Evolutionary conservation across 2,329 filamentous ascomycete genomes (phyloP), one percentile per base, ranked within the genome.

Genomic region (Chrysoporthe deuterocubensis): DNA sequence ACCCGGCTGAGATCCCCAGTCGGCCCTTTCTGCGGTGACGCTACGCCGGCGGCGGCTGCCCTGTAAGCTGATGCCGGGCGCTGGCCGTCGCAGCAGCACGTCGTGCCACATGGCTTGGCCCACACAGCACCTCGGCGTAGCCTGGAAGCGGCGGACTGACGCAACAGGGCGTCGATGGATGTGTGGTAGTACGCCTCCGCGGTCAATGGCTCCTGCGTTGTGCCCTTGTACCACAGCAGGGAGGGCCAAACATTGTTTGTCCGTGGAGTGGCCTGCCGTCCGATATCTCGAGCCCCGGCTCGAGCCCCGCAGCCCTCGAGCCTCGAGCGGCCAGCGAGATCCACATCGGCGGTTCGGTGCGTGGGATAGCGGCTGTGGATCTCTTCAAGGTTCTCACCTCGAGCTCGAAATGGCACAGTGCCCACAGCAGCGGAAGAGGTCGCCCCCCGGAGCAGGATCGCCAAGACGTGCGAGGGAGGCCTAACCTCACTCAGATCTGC

Each of bases 41-140:
- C 62, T 37, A 26, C 62, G 37, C 37, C 48, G 40, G 4, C 61
- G 61, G 16, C 50, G 50, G 62, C 62, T 64, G n/a, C 58, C 44
- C 21, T 54, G 62, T 64, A 64, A 64, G 62, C 62, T 64, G 62
- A 64, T 64, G 62, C 48, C 48, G 62, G 43, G 50, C 62, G 16
- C 16, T 57, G 54, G 34, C 54, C 54, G 54, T 57, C 52, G 14
- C 52, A 18, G 52, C 32, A 32, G 14, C n/a, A 32, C 26, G 40
- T 40, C 14, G 42, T n/a, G 46, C 40, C 58, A 46, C 5, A 1
- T 11, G 21, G 58, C 21, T 26, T 26, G 26, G 26, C 26, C 26
- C 54, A 37, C 13, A 57, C 21, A 57, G 26, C 13, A 34, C 6
- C 9, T 13, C 16, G 32, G 14, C 11, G 13, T 18, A 9, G 54